Conservation (phyloP, 371 early-diverging fungal species). For the Circinella minor region DNA sequence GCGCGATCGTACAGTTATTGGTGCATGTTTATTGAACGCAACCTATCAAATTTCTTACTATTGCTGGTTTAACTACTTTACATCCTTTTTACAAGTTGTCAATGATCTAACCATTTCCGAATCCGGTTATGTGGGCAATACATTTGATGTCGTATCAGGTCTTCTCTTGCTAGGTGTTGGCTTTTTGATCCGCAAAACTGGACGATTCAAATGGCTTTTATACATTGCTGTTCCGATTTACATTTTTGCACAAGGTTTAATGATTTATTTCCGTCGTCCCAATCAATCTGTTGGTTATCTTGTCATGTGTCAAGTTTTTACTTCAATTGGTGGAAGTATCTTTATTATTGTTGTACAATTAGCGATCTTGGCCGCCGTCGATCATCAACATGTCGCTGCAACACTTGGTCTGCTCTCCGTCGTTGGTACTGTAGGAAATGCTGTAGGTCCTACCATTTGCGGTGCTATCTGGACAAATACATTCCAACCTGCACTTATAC, state of each 20-base stretch:
- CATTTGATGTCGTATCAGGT: conserved; percentile 25
- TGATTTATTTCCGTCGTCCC: conserved; percentile 29
- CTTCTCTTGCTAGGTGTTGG: conserved; percentile 19
- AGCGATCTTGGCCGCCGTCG: conserved; percentile 27
- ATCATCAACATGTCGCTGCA: conserved; percentile 26
- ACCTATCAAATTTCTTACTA: conserved; percentile 25
- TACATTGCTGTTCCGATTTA: conserved; percentile 24
- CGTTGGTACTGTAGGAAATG: conserved; percentile 23
- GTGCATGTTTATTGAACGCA: conserved; percentile 23
- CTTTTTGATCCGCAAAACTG: conserved; percentile 20
- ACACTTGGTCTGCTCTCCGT: conserved; percentile 20
- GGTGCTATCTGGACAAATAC: conserved; percentile 27
- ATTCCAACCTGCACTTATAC: conserved; percentile 16
- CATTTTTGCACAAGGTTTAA: conserved; percentile 26
- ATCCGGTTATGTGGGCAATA: conserved; percentile 22
- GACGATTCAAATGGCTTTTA: conserved; percentile 24
- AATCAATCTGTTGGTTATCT: conserved; percentile 26
- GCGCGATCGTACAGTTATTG: conserved; percentile 20
- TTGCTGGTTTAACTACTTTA: conserved; percentile 21
- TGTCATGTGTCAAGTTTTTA: conserved; percentile 27
- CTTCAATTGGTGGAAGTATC: conserved; percentile 27
- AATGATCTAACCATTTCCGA: conserved; percentile 18
- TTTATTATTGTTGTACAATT: conserved; percentile 25
- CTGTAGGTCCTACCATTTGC: conserved; percentile 23
- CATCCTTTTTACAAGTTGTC: conserved; percentile 24